phyloP scores from a whole-genome alignment of 202 grass and related monocot genomes.

The Schoenoplectus tabernaemontani region DNA sequence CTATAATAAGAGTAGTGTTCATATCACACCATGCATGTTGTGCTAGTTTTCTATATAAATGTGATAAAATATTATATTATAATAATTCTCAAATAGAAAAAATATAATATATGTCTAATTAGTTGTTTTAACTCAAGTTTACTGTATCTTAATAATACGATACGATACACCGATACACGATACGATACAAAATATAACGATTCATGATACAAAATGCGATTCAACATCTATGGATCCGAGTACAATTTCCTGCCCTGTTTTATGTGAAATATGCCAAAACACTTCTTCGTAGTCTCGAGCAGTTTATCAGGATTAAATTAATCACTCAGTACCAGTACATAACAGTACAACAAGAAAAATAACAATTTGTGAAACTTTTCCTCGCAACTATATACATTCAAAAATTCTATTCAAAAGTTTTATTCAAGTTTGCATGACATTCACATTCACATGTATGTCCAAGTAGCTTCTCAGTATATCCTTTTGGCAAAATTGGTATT shows the following conservation, averaged over 20 bases:
- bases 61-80: too few species aligned
- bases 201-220: too few species aligned
- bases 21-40: too few species aligned
- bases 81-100: too few species aligned
- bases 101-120: too few species aligned
- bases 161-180: too few species aligned
- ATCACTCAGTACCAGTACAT: background rate
- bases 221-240: background rate
- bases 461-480: background rate
- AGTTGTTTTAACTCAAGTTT: too few species aligned
- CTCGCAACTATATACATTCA: constrained; percentile 5
- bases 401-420: constrained; percentile 17
- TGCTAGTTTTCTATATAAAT: too few species aligned
- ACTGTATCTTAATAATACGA: too few species aligned
- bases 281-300: background rate
- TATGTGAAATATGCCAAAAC: background rate
- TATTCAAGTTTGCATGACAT: background rate
- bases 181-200: too few species aligned
- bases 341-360: background rate
- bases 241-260: background rate
- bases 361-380: background rate
- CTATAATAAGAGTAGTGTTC: too few species aligned
- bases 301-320: background rate
- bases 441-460: background rate
- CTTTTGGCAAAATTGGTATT: background rate